phyloP scores from a whole-genome alignment of 2,329 filamentous ascomycete species.

The Sporothrix euskadiensis region DNA sequence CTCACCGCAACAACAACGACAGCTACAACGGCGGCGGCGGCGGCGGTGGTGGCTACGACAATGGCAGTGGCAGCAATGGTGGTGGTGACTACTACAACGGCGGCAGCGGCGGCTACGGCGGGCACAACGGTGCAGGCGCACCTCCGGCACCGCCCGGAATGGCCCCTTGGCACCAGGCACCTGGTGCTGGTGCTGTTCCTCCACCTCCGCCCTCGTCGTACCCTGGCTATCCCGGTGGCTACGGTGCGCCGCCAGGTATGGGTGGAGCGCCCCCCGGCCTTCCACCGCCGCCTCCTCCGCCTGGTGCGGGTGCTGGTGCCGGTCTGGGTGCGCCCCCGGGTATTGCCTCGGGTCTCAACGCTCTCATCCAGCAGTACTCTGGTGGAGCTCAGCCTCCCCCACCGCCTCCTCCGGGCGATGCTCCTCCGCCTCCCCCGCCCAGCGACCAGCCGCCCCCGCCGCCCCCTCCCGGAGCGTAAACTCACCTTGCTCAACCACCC shows the following conservation, averaged over 20 bases:
- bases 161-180: constrained; percentile 46
- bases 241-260: constrained; percentile 56
- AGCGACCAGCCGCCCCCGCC: constrained; percentile 43
- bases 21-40: constrained; percentile 37
- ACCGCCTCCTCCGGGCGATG: constrained; percentile 35
- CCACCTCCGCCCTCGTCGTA: constrained; percentile 38
- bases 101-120: constrained; percentile 32
- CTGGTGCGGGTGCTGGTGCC: constrained; percentile 29
- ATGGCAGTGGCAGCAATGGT: neutral
- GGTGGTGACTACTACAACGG: constrained; percentile 18
- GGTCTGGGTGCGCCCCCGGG: constrained; percentile 49
- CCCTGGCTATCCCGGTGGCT: constrained; percentile 43
- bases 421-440: constrained; percentile 41
- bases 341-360: constrained; percentile 58
- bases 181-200: constrained; percentile 44
- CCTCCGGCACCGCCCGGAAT: constrained; percentile 58
- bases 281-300: constrained; percentile 28
- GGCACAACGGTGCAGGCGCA: constrained; percentile 34
- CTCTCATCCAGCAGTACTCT: constrained; percentile 64
- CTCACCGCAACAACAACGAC: constrained; percentile 50
- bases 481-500: neutral
- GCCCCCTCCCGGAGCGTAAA: constrained; percentile 34
- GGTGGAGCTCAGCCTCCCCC: constrained; percentile 34
- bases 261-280: constrained; percentile 31
- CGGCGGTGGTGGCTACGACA: constrained; percentile 45